A percentile compares a stretch with the other conserved stretches of the same genome.
Conservation (phyloP, 1,284 basidiomycete species). For the Ganoderma multipileum region DNA sequence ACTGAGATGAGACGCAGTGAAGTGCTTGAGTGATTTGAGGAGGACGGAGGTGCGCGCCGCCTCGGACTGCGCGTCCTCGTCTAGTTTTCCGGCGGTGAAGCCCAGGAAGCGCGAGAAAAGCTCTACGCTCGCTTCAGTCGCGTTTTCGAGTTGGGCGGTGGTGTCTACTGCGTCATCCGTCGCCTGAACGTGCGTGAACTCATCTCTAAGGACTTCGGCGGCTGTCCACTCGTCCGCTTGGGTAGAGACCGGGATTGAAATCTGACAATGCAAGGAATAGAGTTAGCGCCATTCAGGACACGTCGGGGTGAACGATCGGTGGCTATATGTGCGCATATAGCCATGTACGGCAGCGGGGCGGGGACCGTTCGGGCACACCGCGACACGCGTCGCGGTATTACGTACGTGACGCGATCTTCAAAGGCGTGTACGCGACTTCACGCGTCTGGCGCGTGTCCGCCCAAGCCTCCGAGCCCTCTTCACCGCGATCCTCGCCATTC, state of each 20-base stretch:
- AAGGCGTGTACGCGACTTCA: constrained; percentile 7
- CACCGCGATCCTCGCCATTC: not conserved
- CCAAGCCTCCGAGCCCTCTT: not conserved
- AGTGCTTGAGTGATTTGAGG: constrained; percentile 75
- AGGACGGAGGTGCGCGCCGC: constrained; percentile 74
- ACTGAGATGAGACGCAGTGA: constrained; percentile 80
- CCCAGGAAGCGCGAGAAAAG: constrained; percentile 83
- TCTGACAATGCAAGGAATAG: constrained; percentile 44
- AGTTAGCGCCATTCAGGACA: constrained; percentile 16
- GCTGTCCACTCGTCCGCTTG: constrained; percentile 84
- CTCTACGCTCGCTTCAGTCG: constrained; percentile 72
- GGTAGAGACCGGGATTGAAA: constrained; percentile 86
- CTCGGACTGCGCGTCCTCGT: constrained; percentile 58
- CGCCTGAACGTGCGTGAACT: constrained; percentile 76
- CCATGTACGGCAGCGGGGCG: not conserved
- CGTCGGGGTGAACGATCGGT: not conserved
- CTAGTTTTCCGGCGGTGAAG: constrained; percentile 71
- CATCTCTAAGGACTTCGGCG: constrained; percentile 87
- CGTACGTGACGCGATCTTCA: constrained; percentile 1
- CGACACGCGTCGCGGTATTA: constrained; percentile 3
- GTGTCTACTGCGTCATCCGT: constrained; percentile 60
- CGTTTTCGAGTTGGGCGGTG: constrained; percentile 58
- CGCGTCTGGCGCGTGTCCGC: constrained; percentile 15
- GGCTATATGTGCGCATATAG: constrained; percentile 8
- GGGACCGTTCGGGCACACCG: not conserved